Conservation (phyloP, 2,329 filamentous ascomycete species). For the Periconia sp. region DNA sequence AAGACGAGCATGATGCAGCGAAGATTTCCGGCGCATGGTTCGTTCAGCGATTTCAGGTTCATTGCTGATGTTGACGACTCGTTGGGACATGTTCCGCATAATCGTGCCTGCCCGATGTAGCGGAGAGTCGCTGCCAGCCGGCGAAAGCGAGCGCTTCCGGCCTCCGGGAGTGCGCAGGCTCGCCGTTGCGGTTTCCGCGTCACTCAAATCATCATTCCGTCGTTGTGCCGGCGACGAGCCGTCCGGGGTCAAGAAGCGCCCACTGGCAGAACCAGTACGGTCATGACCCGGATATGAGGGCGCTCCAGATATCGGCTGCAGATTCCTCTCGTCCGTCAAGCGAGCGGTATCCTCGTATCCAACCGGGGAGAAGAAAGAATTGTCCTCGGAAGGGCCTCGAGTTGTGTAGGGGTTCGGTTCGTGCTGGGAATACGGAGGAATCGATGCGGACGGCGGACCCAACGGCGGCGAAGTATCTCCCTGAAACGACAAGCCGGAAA, state of each 20-base stretch:
- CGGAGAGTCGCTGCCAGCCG: slow-evolving; percentile 48
- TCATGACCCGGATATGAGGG: slow-evolving; percentile 47
- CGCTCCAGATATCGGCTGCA: slow-evolving; percentile 58
- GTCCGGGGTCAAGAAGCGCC: slow-evolving; percentile 53
- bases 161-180: slow-evolving; percentile 38
- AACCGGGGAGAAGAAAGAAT: slow-evolving; percentile 56
- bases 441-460: slow-evolving; percentile 41
- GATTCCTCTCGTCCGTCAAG: slow-evolving; percentile 58
- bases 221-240: slow-evolving; percentile 43
- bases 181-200: slow-evolving; percentile 56
- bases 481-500: slow-evolving; percentile 48
- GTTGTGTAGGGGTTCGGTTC: slow-evolving; percentile 28
- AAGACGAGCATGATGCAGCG: slow-evolving; percentile 57
- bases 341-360: slow-evolving; percentile 61
- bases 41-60: slow-evolving; percentile 83
- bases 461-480: slow-evolving; percentile 38
- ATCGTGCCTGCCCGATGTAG: slow-evolving; percentile 54
- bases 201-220: slow-evolving; percentile 62
- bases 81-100: slow-evolving; percentile 80
- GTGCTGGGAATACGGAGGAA: slow-evolving; percentile 50
- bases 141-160: slow-evolving; percentile 53
- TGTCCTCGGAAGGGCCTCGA: slow-evolving; percentile 54
- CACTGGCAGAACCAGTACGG: slow-evolving; percentile 56
- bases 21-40: slow-evolving; percentile 63
- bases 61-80: slow-evolving; percentile 96